A percentile compares a stretch with the other conserved stretches of the same genome.
phyloP scores from a whole-genome alignment of 257 asterid species.

The Solanum habrochaites region DNA sequence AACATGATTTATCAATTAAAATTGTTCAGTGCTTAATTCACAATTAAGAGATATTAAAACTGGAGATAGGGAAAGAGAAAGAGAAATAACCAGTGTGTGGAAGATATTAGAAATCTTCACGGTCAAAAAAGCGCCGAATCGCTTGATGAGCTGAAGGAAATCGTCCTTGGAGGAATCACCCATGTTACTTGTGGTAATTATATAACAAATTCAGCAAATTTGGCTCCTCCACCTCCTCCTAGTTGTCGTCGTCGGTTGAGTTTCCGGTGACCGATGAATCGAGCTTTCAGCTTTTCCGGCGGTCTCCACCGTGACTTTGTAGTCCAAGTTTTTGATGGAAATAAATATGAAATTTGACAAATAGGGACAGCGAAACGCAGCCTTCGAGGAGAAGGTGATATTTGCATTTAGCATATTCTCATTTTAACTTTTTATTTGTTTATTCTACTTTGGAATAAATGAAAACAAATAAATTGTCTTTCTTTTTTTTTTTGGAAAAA shows the following conservation, averaged over 20 bases:
- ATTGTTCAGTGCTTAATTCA: not conserved
- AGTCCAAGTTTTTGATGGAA: not conserved
- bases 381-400: not conserved
- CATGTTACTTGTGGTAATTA: slow-evolving; percentile 10
- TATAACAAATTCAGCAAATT: not conserved
- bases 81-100: slow-evolving; percentile 28
- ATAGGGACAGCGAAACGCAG: not conserved
- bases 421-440: not conserved
- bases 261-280: not conserved
- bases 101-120: slow-evolving; percentile 42
- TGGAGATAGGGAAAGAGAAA: not conserved
- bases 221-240: not conserved
- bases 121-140: slow-evolving; percentile 43
- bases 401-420: not conserved
- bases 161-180: slow-evolving; percentile 51
- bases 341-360: not conserved
- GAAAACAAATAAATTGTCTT: not conserved
- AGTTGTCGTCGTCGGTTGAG: not conserved
- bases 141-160: slow-evolving; percentile 51
- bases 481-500: not conserved
- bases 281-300: not conserved
- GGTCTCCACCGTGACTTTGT: not conserved
- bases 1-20: not conserved
- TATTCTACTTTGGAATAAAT: not conserved
- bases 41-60: not conserved